Evolutionary conservation across 208 protist genomes (phyloP).

Genomic region (Herpetomonas tarakana): DNA sequence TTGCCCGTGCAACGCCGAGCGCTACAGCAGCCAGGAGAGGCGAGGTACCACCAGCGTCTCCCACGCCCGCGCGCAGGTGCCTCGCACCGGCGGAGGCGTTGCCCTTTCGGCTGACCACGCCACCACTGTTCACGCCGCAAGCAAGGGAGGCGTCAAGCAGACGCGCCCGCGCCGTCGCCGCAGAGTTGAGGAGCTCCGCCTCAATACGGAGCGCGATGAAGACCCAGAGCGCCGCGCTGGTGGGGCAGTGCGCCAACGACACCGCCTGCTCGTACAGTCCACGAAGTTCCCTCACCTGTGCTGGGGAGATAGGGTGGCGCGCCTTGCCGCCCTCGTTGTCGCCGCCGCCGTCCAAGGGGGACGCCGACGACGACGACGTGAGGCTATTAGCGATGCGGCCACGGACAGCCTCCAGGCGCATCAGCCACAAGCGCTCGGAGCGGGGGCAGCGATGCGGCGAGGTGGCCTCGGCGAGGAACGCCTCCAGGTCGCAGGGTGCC

Average conservation of each 20-base stretch:
- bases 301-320: neutral
- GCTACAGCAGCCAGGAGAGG: constrained; percentile 13
- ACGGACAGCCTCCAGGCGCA: constrained; percentile 49
- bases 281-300: constrained; percentile 30
- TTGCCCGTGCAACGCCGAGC: constrained; percentile 42
- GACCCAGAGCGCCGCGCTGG: constrained; percentile 47
- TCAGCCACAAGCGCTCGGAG: constrained; percentile 59
- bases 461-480: constrained; percentile 18
- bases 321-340: neutral
- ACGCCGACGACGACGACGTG: too few species aligned
- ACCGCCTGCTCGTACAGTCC: constrained; percentile 39
- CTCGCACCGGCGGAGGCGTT: constrained; percentile 5
- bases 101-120: neutral
- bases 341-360: neutral
- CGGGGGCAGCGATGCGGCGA: constrained; percentile 31
- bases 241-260: constrained; percentile 36
- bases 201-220: constrained; percentile 63
- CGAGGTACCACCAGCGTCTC: constrained; percentile 9
- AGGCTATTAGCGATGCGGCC: constrained; percentile 8
- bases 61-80: constrained; percentile 7
- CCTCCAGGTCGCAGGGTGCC: constrained; percentile 17
- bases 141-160: constrained; percentile 29
- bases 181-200: constrained; percentile 27
- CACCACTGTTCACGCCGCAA: neutral
- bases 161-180: constrained; percentile 26